These are phyloP conservation scores for Kwoniella bestiolae DNA, from an alignment of 768 basidiomycete genomes.

Conservation along the genomic window DNA sequence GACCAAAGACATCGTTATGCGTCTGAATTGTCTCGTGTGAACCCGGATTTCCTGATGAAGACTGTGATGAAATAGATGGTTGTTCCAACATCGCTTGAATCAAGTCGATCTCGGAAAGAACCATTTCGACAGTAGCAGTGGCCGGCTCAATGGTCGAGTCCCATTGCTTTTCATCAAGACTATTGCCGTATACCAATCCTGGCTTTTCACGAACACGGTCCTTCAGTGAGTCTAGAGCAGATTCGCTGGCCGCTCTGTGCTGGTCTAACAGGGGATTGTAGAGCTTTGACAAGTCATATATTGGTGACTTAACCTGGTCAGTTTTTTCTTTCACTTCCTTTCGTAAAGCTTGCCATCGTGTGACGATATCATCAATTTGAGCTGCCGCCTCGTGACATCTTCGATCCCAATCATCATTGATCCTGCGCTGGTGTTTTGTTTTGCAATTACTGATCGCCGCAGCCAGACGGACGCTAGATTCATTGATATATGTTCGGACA, in stretches of 20 bases:
- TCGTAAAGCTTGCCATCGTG: background rate
- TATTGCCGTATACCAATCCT: background rate
- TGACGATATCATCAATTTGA: background rate
- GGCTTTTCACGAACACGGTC: background rate
- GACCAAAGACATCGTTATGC: background rate
- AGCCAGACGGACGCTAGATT: slow-evolving; percentile 2
- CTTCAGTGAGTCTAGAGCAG: background rate
- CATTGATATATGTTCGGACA: slow-evolving; percentile 14
- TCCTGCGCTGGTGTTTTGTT: too few species aligned
- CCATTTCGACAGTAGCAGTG: background rate
- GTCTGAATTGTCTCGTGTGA: too few species aligned
- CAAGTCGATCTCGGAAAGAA: background rate
- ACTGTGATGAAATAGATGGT: too few species aligned
- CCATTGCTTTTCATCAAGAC: background rate
- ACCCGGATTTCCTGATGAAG: too few species aligned
- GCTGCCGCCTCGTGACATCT: background rate
- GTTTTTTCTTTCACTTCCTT: background rate
- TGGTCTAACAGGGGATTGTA: background rate
- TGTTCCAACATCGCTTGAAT: background rate
- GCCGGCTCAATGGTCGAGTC: background rate
- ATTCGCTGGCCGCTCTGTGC: background rate
- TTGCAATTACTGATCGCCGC: slow-evolving; percentile 1
- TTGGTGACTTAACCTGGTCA: too few species aligned
- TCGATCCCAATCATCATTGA: background rate
- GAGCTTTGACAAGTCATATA: too few species aligned